Base-by-base conservation (phyloP, 2,329 filamentous ascomycete species). In the Aureobasidium sp. region DNA sequence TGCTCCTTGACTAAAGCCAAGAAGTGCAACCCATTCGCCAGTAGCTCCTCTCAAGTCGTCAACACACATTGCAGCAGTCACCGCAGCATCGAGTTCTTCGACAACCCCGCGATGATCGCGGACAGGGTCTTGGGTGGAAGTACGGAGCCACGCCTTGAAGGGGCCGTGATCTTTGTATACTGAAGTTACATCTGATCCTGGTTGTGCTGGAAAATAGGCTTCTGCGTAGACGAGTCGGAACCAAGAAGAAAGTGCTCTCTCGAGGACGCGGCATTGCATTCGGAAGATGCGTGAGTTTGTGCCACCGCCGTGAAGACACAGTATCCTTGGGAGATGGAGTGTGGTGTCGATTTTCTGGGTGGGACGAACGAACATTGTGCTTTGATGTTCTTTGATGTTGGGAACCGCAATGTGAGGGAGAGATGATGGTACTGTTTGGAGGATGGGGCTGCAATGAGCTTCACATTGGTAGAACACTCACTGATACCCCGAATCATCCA, bases 1-100 rank as follows among this genome's bases (percentile, higher is more conserved):
- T 21, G 83, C 84, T 45, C 85, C 85, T 69, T 88, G 85, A 55
- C 83, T 86, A 70, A 88, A 88, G 0, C 85, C 85, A 54, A 88
- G 66, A 10, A 87, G 63, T 0, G 75, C 85, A 10, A 85, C 80
- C 78, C 82, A 86, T 13, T 77, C 73, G 0, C 85, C 84, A 0
- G 74, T 78, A 1, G 75, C 82, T n/a, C 78, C 78, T 8, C 60
- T 62, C n/a, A 62, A 60, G 65, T 80, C 73, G 67, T 86, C 83
- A 67, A 11, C 43, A 8, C 19, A 1, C 15, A 15, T 6, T 4
- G 23, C 23, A 67, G 7, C 21, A 2, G 4, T 11, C 3, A 27
- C 11, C 10, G 23, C 11, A 1, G 10, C 10, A 9, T 25, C 15
- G 7, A 46, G 15, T 1, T n/a, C 13, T 10, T 46, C 15, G 3